Conservation (phyloP, 2,329 filamentous ascomycete genomes). For the Diaporthe amygdali region DNA sequence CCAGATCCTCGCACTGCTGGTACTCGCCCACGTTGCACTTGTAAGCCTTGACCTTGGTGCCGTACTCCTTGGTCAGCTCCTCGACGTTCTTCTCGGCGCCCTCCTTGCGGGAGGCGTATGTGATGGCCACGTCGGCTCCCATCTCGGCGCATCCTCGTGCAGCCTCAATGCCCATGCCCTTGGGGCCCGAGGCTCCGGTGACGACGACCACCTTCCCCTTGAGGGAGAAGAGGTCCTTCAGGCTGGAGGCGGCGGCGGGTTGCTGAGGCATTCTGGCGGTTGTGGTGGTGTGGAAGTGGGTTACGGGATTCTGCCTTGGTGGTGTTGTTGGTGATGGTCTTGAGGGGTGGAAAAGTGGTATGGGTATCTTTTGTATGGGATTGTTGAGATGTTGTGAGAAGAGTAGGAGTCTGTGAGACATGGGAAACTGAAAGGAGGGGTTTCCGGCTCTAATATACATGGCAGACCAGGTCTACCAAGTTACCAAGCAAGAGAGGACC, state of each 20-base stretch:
- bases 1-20: slow-evolving; percentile 55
- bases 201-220: slow-evolving; percentile 74
- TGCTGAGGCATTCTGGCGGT: slow-evolving; percentile 57
- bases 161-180: slow-evolving; percentile 72
- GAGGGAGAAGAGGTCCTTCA: slow-evolving; percentile 71
- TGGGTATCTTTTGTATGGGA: slow-evolving; percentile 6
- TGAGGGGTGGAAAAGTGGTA: background rate
- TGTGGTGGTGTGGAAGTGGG: background rate
- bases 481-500: background rate
- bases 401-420: background rate
- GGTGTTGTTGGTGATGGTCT: background rate
- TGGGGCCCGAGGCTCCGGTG: slow-evolving; percentile 70
- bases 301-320: background rate
- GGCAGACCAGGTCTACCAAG: background rate
- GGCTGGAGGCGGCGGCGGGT: slow-evolving; percentile 60
- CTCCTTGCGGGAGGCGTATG: slow-evolving; percentile 72
- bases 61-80: slow-evolving; percentile 68
- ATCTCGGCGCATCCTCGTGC: slow-evolving; percentile 71
- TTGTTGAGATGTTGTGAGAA: background rate
- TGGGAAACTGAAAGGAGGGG: background rate
- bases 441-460: slow-evolving; percentile 1
- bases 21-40: slow-evolving; percentile 62
- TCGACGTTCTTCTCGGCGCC: slow-evolving; percentile 68
- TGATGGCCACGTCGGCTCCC: slow-evolving; percentile 72
- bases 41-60: slow-evolving; percentile 68